Percentiles rank a stretch among this genome's conserved stretches.
phyloP scores from a whole-genome alignment of 1,139 yeast genomes.

The Zygoascus hellenicus region DNA sequence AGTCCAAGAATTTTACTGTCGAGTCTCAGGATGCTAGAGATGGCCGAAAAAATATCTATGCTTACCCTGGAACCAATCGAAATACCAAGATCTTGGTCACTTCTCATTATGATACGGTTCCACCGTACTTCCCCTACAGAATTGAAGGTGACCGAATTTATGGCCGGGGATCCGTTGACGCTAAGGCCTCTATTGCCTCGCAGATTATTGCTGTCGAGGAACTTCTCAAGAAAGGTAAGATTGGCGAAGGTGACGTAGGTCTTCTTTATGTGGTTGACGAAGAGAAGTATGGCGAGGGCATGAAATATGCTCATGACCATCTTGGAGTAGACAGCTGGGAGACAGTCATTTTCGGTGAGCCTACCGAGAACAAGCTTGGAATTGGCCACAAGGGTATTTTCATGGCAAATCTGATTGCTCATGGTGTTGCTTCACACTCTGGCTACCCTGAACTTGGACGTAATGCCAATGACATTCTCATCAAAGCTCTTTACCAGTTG shows the following conservation, averaged over 20 bases:
- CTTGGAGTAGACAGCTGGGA: slow-evolving; percentile 49
- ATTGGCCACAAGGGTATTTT: slow-evolving; percentile 63
- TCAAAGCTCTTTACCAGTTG: slow-evolving; percentile 46
- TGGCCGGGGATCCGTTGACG: slow-evolving; percentile 67
- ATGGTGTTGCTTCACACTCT: slow-evolving; percentile 60
- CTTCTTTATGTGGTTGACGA: slow-evolving; percentile 65
- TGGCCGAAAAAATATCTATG: slow-evolving; percentile 50
- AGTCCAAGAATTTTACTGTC: slow-evolving; percentile 45
- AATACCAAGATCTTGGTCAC: slow-evolving; percentile 50
- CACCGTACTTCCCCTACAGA: slow-evolving; percentile 54
- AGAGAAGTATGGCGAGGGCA: slow-evolving; percentile 60
- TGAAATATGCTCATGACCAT: slow-evolving; percentile 40
- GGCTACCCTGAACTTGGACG: slow-evolving; percentile 68
- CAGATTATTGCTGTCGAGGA: slow-evolving; percentile 51
- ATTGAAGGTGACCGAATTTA: slow-evolving; percentile 46
- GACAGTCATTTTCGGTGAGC: slow-evolving; percentile 65
- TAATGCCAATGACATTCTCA: slow-evolving; percentile 53
- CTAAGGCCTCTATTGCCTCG: slow-evolving; percentile 62
- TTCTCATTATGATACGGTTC: slow-evolving; percentile 68
- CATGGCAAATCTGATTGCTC: slow-evolving; percentile 39
- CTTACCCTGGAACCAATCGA: slow-evolving; percentile 44
- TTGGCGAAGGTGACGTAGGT: slow-evolving; percentile 51
- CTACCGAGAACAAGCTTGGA: slow-evolving; percentile 64
- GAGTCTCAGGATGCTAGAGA: slow-evolving; percentile 39
- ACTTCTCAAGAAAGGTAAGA: slow-evolving; percentile 36